A percentile compares a stretch with the other conserved stretches of the same genome.
phyloP scores from a whole-genome alignment of 177 flowering plant genomes.

The Tripterygium wilfordii region DNA sequence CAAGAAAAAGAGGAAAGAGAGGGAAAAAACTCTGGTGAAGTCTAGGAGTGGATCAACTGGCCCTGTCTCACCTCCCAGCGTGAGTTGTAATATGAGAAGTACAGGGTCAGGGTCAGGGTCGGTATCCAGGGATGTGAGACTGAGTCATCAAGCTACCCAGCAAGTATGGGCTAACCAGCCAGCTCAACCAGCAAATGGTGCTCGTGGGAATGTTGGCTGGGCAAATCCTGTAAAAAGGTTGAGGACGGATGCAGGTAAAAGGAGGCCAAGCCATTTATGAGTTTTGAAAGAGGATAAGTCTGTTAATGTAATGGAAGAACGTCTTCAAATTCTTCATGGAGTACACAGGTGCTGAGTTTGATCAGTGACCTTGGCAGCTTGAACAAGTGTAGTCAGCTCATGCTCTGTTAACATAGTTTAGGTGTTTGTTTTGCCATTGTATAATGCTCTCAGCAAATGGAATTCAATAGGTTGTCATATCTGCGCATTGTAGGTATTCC shows the following conservation, averaged over 20 bases:
- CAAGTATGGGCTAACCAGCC: conserved; percentile 52
- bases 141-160: conserved; percentile 30
- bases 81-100: conserved; percentile 38
- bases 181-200: conserved; percentile 30
- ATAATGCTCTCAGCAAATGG: conserved; percentile 3
- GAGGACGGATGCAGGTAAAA: conserved; percentile 86
- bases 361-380: conserved; percentile 3
- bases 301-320: conserved; percentile 14
- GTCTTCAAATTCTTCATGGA: conserved; percentile 13
- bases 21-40: conserved; percentile 64
- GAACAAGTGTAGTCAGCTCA: conserved; percentile 12
- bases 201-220: conserved; percentile 62
- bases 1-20: conserved; percentile 94
- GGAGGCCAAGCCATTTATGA: conserved; percentile 84
- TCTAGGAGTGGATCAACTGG: conserved; percentile 41
- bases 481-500: conserved; percentile 8
- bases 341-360: conserved; percentile 13
- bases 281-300: conserved; percentile 11
- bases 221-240: conserved; percentile 92
- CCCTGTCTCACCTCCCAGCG: conserved; percentile 60
- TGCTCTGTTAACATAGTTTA: conserved; percentile 24
- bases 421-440: conserved; percentile 9
- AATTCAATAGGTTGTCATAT: conserved; percentile 4
- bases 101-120: conserved; percentile 25
- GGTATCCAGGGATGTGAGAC: conserved; percentile 30